Evolutionary conservation across 1,284 basidiomycete genomes (phyloP).

Genomic region (Cutaneotrichosporon dermatis): DNA sequence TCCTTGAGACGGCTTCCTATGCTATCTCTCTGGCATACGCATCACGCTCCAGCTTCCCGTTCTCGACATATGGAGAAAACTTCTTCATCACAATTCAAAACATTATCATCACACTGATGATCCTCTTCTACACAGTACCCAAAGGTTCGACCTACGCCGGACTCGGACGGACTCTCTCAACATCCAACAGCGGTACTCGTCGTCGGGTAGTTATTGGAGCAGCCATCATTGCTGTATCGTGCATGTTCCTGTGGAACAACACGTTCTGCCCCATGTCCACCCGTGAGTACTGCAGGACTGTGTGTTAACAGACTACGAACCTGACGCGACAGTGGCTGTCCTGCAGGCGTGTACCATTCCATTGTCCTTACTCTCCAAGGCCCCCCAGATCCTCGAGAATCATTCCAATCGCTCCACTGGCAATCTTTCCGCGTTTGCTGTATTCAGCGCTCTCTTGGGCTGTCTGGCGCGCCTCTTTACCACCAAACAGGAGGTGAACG

Average conservation of each 20-base stretch:
- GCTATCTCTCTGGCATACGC: conserved; percentile 84
- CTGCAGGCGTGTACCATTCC: conserved; percentile 77
- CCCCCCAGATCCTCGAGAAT: conserved; percentile 81
- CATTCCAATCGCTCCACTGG: conserved; percentile 69
- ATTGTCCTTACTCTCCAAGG: conserved; percentile 75
- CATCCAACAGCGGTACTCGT: background rate
- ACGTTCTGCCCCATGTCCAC: conserved; percentile 36
- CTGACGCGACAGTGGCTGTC: conserved; percentile 49
- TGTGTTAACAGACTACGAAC: too few relatives aligned
- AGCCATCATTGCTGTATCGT: conserved; percentile 49
- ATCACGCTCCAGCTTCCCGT: conserved; percentile 74
- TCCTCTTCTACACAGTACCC: conserved; percentile 55
- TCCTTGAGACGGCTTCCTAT: conserved; percentile 77
- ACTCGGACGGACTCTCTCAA: conserved; percentile 7
- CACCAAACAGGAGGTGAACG: conserved; percentile 77
- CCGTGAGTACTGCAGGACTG: conserved; percentile 27
- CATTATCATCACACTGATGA: conserved; percentile 72
- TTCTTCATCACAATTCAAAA: conserved; percentile 82
- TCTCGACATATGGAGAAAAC: conserved; percentile 94
- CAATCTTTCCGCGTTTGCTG: conserved; percentile 82
- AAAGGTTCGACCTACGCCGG: conserved; percentile 8
- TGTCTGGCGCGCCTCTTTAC: conserved; percentile 87
- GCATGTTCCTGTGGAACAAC: conserved; percentile 53
- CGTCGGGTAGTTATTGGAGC: conserved; percentile 36
- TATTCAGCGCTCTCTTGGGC: conserved; percentile 69